Conservation (phyloP, 1,284 basidiomycete genomes). For the Pisolithus thermaeus region DNA sequence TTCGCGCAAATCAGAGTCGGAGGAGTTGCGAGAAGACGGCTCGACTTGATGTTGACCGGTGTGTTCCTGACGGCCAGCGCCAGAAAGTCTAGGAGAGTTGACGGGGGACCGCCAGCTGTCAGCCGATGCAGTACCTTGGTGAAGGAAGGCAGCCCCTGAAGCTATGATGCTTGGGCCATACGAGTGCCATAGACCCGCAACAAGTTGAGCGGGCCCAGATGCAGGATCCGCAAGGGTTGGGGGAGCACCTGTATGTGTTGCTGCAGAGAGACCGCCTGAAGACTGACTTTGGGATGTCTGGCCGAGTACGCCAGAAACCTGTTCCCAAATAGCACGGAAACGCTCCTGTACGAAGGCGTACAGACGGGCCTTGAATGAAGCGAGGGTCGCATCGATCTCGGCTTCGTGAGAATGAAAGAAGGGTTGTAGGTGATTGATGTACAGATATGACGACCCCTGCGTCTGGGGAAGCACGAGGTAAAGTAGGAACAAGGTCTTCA, state of each 20-base stretch:
- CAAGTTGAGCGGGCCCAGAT: conserved; percentile 59
- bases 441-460: conserved; percentile 76
- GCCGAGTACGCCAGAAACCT: conserved; percentile 45
- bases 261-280: conserved; percentile 13
- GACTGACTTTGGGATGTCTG: conserved; percentile 27
- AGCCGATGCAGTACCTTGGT: conserved; percentile 38
- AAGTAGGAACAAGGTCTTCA: conserved; percentile 82
- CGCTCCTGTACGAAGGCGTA: conserved; percentile 64
- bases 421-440: conserved; percentile 69
- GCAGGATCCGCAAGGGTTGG: conserved; percentile 49
- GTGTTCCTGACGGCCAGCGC: not conserved
- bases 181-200: conserved; percentile 60
- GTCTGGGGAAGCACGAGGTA: conserved; percentile 91
- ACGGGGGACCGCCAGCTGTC: conserved; percentile 20
- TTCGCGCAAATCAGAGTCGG: conserved; percentile 38
- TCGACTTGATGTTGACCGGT: conserved; percentile 10
- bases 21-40: conserved; percentile 31
- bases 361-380: conserved; percentile 50
- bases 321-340: conserved; percentile 57
- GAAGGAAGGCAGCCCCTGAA: conserved; percentile 53
- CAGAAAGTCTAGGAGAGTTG: conserved; percentile 15
- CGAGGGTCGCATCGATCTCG: conserved; percentile 75
- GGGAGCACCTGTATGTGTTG: conserved; percentile 33
- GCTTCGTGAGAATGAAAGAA: conserved; percentile 73
- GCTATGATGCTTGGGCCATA: conserved; percentile 72